Evolutionary conservation across 371 early-diverging fungal species (phyloP), one percentile per base, ranked within the genome.

Genomic region (Mortierella sp.): DNA sequence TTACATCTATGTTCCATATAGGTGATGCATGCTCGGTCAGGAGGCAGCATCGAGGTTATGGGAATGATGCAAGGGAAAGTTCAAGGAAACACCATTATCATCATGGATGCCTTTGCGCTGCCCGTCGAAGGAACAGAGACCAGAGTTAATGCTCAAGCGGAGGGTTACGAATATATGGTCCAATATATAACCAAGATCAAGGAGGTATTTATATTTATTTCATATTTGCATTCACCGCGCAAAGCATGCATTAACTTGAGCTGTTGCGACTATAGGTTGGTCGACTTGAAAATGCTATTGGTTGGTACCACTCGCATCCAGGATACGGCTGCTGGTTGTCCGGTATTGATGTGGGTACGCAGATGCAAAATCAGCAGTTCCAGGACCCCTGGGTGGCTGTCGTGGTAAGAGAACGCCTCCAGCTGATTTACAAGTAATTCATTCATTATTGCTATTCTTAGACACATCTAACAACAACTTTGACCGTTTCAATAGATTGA

Each of bases 291-390:
- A 96, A 98, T 79, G 96, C 90, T 3, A 89, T 98, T 76, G 99
- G 99, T 2, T 99, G 99, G 99, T 99, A 99, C 86, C 99, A 99
- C 82, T 93, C 94, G 47, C 99, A 99, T 86, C 99, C 99, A 22
- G 99, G 99, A 17, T 99, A 98, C 77, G 98, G 98, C 2, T 98
- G 98, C 85, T 99, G 99, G 99, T 88, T 99, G 61, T 98, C 98
- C 8, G 98, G 99, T 29, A 98, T 99, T 78, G 99, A 99, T 79
- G 98, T 98, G 29, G 88, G 89, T 61, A 99, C 99, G 15, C 98
- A 99, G 82, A 94, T 92, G 92, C 83, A 95, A 45, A 97, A 98
- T 84, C 98, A 99, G 78, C 90, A 93, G 82, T 96, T 88, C 84
- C 96, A 96, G 77, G 99, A 99, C 62, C 99, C 99, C 5, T 99